Evolutionary conservation across 2,329 filamentous ascomycete species (phyloP), one percentile per base, ranked within the genome.

Genomic region (Lachnellula occidentalis): DNA sequence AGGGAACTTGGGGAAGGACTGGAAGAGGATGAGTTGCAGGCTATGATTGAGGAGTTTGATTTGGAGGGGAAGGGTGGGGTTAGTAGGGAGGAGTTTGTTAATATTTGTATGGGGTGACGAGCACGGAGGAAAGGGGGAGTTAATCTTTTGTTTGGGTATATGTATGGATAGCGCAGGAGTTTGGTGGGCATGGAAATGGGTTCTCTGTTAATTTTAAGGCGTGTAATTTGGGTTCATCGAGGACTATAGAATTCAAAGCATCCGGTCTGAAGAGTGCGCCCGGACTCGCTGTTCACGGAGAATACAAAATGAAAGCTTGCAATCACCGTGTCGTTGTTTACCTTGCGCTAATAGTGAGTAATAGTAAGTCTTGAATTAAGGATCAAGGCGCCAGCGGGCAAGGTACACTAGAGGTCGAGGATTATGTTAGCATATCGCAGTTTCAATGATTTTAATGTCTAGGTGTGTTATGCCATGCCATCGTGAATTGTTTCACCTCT

Each of bases 31-130:
- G 94, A 99, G 71, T 78, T 99, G 58, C 79, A 83, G 64, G 91
- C 91, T 61, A 99, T 99, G 94, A 94, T 99, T 74, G 91, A 96
- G 67, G 92, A 97, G 72, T 95, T 97, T 75, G 94, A 99, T 74
- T 79, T 96, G 61, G 89, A 95, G 68, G 92, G 90, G 1, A 95
- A 95, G 64, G 92, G 92, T 11, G 91, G 81, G 53, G 84, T 88
- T 7, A 83, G 81, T 60, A 76, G 82, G 61, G 84, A 87, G 55
- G 85, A 88, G 70, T 88, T 88, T 67, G 59, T 70, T 34, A 59
- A 57, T n/a, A 70, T 70, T 60, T 70, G 68, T 58, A 69, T 70
- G 68, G 64, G 66, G 45, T 69, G 55, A 68, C 47, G n/a, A 36
- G 19, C 39, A 39, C 24, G 47, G 34, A 39, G n/a, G 47, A 37